Base-by-base conservation (phyloP, 192 early-diverging fungal species). In the Entomortierella chlamydospora region DNA sequence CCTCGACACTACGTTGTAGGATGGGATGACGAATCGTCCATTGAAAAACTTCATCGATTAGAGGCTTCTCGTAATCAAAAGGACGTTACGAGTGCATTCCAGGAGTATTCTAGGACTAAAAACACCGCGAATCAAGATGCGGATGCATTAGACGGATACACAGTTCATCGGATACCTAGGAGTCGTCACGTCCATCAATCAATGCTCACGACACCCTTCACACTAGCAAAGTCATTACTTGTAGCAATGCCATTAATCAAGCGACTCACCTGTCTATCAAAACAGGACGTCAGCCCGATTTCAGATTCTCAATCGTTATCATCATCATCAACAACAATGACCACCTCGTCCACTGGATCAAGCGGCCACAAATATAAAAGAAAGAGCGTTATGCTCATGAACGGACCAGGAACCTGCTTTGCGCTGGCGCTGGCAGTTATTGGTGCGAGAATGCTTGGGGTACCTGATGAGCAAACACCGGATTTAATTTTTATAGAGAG, bases 401-500 rank as follows among this genome's bases (percentile, higher is more conserved):
- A 79, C 20, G 76, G 76, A 18, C 76, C 76, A 1, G 76, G 76
- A 15, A 79, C 76, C 4, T 79, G 76, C 43, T 55, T 79, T 47
- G 67, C 76, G 10, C 57, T 79, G 41, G 76, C 68, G 2, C 57
- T 79, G 51, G 68, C 68, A 11, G 76, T 79, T 23, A 70, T 79
- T 55, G 76, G 68, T 2, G 41, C 67, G 3, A 30, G 76, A 23
- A 66, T 79, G 51, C 15, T 60, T 23, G 76, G 76, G 17, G 52
- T 79, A 11, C 61, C 67, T 7, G 63, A 70, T 41, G 68, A 70
- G 2, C 62, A 52, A 43, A 79, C 76, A 1, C 68, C 76, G 2
- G 84, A 85, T 8, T 72, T 96, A 12, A 73, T 98, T 10, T 98
- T 93, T 84, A 82, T 99, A 2, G 97, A 99, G 83, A 95, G 95